phyloP scores from a whole-genome alignment of 225 moss, liverwort and hornwort genomes.

The Sphagnum tenellum region DNA sequence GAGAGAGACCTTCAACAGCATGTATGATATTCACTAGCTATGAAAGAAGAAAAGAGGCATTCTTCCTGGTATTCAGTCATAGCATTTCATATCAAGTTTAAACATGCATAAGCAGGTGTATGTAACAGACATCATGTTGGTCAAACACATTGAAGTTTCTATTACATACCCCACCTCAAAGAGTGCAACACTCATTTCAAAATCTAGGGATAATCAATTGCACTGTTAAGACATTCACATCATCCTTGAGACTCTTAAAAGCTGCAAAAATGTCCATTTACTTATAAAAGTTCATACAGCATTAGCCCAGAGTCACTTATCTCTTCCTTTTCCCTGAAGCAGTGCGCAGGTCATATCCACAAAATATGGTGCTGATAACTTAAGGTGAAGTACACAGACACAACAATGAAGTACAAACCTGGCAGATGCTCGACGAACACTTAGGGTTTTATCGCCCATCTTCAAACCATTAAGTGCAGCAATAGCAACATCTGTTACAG shows the following conservation, averaged over 20 bases:
- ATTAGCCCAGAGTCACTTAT: background rate
- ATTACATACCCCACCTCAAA: too few relatives aligned
- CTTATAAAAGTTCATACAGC: background rate
- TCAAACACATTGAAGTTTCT: too few relatives aligned
- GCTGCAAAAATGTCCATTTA: background rate
- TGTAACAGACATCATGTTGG: too few relatives aligned
- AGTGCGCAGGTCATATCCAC: constrained; percentile 21
- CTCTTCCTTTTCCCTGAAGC: background rate
- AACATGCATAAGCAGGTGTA: too few relatives aligned
- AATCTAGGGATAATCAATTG: too few relatives aligned
- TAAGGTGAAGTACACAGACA: constrained; percentile 19
- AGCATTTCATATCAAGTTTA: too few relatives aligned
- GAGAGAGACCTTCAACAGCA: too few relatives aligned
- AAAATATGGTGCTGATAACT: constrained; percentile 14
- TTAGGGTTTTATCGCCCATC: constrained; percentile 99
- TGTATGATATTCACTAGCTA: too few relatives aligned
- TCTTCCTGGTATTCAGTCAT: too few relatives aligned
- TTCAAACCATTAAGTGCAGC: constrained; percentile 99
- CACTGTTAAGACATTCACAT: background rate
- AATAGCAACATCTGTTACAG: constrained; percentile 99
- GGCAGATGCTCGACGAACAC: constrained; percentile 99
- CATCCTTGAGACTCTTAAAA: background rate
- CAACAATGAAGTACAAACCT: constrained; percentile 98
- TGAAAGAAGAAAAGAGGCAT: too few relatives aligned
- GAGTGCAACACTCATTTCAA: too few relatives aligned